Base-by-base conservation (phyloP, 2,329 filamentous ascomycete species). In the Colletotrichum plurivorum region DNA sequence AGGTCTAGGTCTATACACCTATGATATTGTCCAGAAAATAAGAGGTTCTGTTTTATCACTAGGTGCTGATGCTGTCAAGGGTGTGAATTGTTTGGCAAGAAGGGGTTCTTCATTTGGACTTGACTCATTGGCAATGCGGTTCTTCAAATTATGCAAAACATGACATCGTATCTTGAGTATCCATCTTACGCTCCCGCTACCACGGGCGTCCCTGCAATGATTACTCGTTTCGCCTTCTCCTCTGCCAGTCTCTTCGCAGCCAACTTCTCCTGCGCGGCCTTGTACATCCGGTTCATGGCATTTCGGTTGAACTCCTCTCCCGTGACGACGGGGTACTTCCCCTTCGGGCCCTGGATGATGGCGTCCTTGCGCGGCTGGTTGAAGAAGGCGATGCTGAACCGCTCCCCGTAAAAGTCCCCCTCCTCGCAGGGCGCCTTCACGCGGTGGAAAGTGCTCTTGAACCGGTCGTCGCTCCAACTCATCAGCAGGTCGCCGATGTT, bases 401-500 rank as follows among this genome's bases (percentile, higher is more conserved):
- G 83, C 72, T 87, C 84, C 5, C 88, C 88, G 73, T 85, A 91
- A 75, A 85, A 89, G 73, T 86, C 84, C 53, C 85, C 82, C 0
- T 81, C 80, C 72, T 90, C 87, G 31, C 78, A 82, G 0, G 89
- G 89, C 1, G 88, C 87, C 78, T 89, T 89, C 67, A 92, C 89
- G 4, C 89, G 84, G 77, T 92, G 90, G 61, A 90, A 88, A 0
- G 89, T 90, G 48, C 85, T 89, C 78, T 91, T 92, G 81, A 92
- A 91, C 20, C 89, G 84, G 76, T 92, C 90, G 74, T 92, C 89
- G 31, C 84, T 88, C 89, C 89, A 91, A 49, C 83, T 86, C 90
- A 92, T 91, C 16, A 92, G 81, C 63, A 92, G 79, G 74, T 92
- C 89, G 4, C 90, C 90, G 69, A 91, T 89, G 73, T 91, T 91